Conservation (phyloP, 2,329 filamentous ascomycete species). For the Exophiala oligosperma region DNA sequence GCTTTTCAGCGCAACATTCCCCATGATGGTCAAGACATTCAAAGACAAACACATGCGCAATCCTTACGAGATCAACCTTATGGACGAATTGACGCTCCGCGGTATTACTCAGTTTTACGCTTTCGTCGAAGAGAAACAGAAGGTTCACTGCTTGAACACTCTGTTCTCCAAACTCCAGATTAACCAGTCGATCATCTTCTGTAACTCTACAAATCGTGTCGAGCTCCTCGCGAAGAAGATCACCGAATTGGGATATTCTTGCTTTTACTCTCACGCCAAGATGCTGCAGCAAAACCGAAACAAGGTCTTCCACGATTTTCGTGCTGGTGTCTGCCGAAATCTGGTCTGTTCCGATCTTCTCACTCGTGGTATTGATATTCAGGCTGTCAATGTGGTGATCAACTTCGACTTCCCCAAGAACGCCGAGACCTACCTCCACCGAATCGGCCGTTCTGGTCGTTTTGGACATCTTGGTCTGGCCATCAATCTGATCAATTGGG, state of each 20-base stretch:
- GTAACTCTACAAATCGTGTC: slow-evolving; percentile 97
- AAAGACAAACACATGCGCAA: slow-evolving; percentile 96
- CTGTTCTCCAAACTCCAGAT: slow-evolving; percentile 99
- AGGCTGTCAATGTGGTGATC: slow-evolving; percentile 99
- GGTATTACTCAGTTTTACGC: slow-evolving; percentile 99
- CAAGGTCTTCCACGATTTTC: slow-evolving; percentile 98
- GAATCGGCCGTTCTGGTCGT: slow-evolving; percentile 94
- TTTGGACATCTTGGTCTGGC: slow-evolving; percentile 96
- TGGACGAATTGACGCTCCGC: slow-evolving; percentile 96
- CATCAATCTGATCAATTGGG: slow-evolving; percentile 99
- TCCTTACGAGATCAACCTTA: slow-evolving; percentile 98
- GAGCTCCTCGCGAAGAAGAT: slow-evolving; percentile 99
- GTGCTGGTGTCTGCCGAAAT: slow-evolving; percentile 96
- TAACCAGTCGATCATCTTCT: slow-evolving; percentile 99
- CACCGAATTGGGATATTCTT: slow-evolving; percentile 97
- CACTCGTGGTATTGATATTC: slow-evolving; percentile 98
- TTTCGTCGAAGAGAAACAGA: slow-evolving; percentile 98
- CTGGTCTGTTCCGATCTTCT: slow-evolving; percentile 96
- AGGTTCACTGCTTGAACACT: slow-evolving; percentile 98
- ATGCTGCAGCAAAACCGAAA: slow-evolving; percentile 98
- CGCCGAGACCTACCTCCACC: slow-evolving; percentile 96
- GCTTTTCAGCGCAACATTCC: slow-evolving; percentile 98
- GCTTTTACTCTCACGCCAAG: slow-evolving; percentile 97
- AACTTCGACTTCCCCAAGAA: slow-evolving; percentile 99
- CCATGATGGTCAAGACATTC: slow-evolving; percentile 94